Base-by-base conservation (phyloP, 352 stramenopile genomes). In the Phytopythium oedochilum region DNA sequence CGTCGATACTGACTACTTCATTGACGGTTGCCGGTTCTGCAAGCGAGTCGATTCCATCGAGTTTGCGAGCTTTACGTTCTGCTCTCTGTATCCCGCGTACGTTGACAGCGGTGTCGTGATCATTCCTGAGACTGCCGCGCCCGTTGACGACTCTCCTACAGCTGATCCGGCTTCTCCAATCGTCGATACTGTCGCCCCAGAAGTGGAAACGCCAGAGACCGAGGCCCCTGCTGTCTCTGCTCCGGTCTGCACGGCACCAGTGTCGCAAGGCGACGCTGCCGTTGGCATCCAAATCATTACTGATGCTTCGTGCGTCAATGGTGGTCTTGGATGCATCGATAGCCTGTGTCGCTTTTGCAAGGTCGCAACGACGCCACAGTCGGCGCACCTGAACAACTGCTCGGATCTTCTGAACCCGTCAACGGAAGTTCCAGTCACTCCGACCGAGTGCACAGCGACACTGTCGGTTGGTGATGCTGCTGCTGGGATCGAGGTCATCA, bases 261-360 rank as follows among this genome's bases (percentile, higher is more conserved):
- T 61, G 20, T 71, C 64, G 25, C 45, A 45, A 7, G 60, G 64
- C 26, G 64, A 68, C n/a, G 60, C 60, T 26, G 61, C 60, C 1
- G 55, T 56, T n/a, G 56, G 60, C 11, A 68, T 71, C 52, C 53
- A 60, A 22, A 65, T 68, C 32, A 34, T 62, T 35, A 62, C 64
- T 1, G 70, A 80, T 14, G 35, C 53, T 3, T 45, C 52, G 3
- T 80, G 70, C 45, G 29, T 35, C 2, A 61, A 22, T n/a, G 70
- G 67, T 10, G 68, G 70, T 28, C 22, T 74, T 11, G 68, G 70
- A 14, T 79, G 70, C 38, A 60, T 77, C 22, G 59, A 73, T 15
- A 29, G 53, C n/a, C 35, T 77, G 14, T 80, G 71, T 52, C 71
- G 71, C 18, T 77, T 75, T 46, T 80, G 71, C 58, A 77, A 77